Evolutionary conservation across 2,329 filamentous ascomycete genomes (phyloP), one percentile per base, ranked within the genome.

Genomic region (Lasiodiplodia theobromae): DNA sequence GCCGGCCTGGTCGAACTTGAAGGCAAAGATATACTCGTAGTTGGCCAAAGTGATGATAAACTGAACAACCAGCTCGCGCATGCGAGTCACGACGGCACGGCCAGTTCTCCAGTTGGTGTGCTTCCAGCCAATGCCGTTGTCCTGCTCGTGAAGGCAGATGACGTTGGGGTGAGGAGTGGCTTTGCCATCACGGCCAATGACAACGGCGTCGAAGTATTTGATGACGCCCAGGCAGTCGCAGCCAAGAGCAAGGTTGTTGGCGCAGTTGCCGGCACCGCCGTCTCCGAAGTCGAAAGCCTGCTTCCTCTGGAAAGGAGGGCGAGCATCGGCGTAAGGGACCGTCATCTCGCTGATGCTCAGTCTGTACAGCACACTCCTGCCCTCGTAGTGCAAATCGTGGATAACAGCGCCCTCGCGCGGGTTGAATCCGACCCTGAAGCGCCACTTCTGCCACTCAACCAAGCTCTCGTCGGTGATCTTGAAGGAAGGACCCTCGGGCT

Each of bases 221-320:
- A 91, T 91, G 2, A 86, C 84, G 7, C 91, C 90, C 0, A 92
- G 82, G 73, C 90, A 89, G 73, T 92, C 90, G 69, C 89, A 92
- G 18, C 90, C 89, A 2, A 92, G 82, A 18, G 84, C 82, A 1
- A 92, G 82, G 71, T 91, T 91, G 74, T 93, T 93, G 18, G 89
- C 88, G 58, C 85, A 87, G 60, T 87, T 85, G 1, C 91, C 91
- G 28, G 88, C 87, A 5, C 90, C 90, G 11, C 86, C 88, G 69
- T 92, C 89, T 8, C 91, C 91, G 69, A 92, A 87, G 72, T 92
- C 90, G 72, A 93, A 92, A 0, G 90, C 90, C 66, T 89, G 87
- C 76, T 93, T 92, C 52, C 89, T 85, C 65, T 90, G 88, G 75
- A 87, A 92, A 0, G 89, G 90, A 0, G 84, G 80, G 1, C 90